Evolutionary conservation across 2,329 filamentous ascomycete genomes (phyloP).

Genomic region (Aspergillus luchuensis): DNA sequence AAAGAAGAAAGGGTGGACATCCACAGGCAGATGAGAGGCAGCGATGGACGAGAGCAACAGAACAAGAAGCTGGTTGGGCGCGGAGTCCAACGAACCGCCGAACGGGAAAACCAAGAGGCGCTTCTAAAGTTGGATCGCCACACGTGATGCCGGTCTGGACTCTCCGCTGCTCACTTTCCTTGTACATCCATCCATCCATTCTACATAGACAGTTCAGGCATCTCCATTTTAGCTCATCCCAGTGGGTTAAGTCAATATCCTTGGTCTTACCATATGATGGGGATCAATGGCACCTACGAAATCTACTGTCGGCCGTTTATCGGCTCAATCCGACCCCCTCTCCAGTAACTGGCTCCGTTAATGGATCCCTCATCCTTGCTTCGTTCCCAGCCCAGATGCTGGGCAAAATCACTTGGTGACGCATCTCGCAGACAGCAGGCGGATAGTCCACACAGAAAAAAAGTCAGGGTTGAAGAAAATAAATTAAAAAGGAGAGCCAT

Average conservation of each 20-base stretch:
- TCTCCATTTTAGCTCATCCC: no score
- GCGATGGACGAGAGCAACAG: background rate
- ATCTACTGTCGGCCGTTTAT: background rate
- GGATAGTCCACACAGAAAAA: background rate
- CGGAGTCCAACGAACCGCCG: slow-evolving; percentile 11
- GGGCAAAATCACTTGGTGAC: background rate
- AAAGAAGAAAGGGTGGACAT: background rate
- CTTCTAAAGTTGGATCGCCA: slow-evolving; percentile 19
- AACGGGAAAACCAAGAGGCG: slow-evolving; percentile 12
- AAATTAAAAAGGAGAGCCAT: background rate
- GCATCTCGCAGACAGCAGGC: background rate
- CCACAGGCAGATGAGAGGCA: background rate
- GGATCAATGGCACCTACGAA: background rate
- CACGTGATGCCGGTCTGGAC: slow-evolving; percentile 27
- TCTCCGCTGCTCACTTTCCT: background rate
- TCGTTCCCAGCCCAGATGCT: slow-evolving; percentile 15
- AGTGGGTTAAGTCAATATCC: no score
- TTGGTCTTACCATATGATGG: no score
- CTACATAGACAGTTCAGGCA: background rate
- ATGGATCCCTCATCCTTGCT: slow-evolving; percentile 15
- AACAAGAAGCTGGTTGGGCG: slow-evolving; percentile 10
- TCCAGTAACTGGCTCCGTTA: background rate
- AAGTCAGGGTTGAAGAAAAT: background rate
- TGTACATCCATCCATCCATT: no score
- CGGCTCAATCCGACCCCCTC: background rate